Percentiles rank a stretch among this genome's conserved stretches.
These are phyloP conservation scores for Atractiella rhizophila DNA, from an alignment of 768 basidiomycete genomes.

Conservation along the genomic window DNA sequence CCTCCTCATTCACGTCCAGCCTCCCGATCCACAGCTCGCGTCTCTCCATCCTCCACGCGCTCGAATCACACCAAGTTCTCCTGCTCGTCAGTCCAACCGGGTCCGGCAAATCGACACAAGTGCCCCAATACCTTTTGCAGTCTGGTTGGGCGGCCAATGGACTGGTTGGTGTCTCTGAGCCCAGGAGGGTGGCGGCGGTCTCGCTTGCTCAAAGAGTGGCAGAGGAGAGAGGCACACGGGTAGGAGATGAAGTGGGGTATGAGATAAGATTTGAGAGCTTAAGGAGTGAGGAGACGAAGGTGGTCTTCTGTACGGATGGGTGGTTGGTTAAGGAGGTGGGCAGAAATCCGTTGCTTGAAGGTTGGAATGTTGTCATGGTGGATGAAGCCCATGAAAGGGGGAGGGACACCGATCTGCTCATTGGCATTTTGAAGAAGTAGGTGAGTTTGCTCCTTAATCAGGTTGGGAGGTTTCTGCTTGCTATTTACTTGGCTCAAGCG, in stretches of 20 bases:
- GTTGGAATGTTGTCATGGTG: constrained; percentile 92
- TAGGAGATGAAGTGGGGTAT: constrained; percentile 93
- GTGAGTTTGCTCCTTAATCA: constrained; percentile 19
- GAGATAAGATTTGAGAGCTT: constrained; percentile 83
- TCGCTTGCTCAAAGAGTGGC: constrained; percentile 79
- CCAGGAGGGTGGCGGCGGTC: constrained; percentile 77
- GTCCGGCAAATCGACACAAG: constrained; percentile 90
- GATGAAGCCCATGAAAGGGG: constrained; percentile 95
- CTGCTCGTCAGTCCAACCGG: constrained; percentile 78
- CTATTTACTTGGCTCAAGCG: too few relatives aligned
- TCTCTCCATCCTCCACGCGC: constrained; percentile 63
- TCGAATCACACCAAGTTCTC: constrained; percentile 58
- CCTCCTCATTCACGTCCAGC: constrained; percentile 29
- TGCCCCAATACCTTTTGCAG: constrained; percentile 84
- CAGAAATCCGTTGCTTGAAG: constrained; percentile 60
- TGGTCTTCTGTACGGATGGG: constrained; percentile 39
- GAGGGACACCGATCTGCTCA: constrained; percentile 75
- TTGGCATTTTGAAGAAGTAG: constrained; percentile 82
- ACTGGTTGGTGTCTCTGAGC: constrained; percentile 73
- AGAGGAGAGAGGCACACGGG: constrained; percentile 58
- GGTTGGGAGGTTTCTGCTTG: too few relatives aligned
- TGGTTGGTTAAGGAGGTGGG: constrained; percentile 27
- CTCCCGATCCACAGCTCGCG: constrained; percentile 52
- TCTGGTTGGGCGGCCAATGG: constrained; percentile 72
- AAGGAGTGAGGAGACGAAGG: constrained; percentile 21